These are phyloP conservation scores for Eucalyptus curtisii DNA, from an alignment of 345 rosid genomes.

Conservation along the genomic window DNA sequence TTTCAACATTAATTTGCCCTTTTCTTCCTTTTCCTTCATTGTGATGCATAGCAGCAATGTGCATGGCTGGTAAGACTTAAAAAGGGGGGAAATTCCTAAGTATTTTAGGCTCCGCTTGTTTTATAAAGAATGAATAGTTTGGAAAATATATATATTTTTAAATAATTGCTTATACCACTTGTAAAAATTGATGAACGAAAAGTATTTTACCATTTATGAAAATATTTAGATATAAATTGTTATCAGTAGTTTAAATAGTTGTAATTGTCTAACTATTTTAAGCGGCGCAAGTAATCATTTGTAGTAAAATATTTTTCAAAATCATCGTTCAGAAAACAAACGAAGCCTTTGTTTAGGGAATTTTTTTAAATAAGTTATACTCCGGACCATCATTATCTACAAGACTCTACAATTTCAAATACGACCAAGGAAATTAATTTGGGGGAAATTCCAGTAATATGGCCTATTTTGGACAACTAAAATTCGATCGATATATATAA, in stretches of 20 bases:
- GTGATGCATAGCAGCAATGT: not conserved
- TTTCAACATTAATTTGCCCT: not conserved
- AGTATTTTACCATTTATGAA: not conserved
- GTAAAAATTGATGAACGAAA: not conserved
- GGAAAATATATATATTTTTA: not conserved
- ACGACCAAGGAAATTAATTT: not conserved
- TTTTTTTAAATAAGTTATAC: not conserved
- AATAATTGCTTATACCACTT: rapidly evolving
- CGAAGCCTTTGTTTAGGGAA: not conserved
- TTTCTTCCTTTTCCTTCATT: not conserved
- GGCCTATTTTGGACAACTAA: not conserved
- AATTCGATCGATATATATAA: not conserved
- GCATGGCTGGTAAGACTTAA: not conserved
- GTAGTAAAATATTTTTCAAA: not conserved
- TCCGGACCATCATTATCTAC: not conserved
- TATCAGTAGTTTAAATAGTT: not conserved
- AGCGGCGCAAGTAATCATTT: rapidly evolving
- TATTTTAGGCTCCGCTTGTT: not conserved
- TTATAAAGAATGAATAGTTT: rapidly evolving
- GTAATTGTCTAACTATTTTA: not conserved
- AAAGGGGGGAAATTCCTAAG: not conserved
- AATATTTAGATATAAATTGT: not conserved
- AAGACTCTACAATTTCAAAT: not conserved
- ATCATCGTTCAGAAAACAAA: rapidly evolving
- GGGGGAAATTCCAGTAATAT: not conserved